Evolutionary conservation across 2,329 filamentous ascomycete genomes (phyloP), one percentile per base, ranked within the genome.

Genomic region (Mariannaea elegans): DNA sequence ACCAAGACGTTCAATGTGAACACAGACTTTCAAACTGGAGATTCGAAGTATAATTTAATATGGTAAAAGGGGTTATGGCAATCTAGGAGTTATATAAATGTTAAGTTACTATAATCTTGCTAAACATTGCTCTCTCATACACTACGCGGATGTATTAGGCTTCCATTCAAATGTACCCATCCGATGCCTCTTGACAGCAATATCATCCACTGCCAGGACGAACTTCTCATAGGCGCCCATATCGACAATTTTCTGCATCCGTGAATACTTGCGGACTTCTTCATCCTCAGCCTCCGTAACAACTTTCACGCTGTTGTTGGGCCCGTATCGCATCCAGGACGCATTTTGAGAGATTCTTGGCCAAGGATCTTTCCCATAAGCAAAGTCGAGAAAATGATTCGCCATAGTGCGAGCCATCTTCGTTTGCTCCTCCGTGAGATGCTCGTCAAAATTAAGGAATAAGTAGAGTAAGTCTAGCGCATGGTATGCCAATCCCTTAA

Each of bases 231-330:
- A 52, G 1, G 63, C 51, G 2, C 62, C 59, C 63, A 65, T 60
- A 2, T 47, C 55, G 3, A 62, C 24, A 16, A 65, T 58, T 38
- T 48, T 57, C 24, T 61, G 29, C 62, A 65, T 65, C 2, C 59
- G 44, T 7, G 49, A 21, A 14, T 65, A 65, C 2, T 27, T 53
- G 13, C 64, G 45, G 1, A 63, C 53, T 2, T 38, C 9, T 6
- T 65, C 62, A n/a, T 65, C 59, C 19, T 65, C 56, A 10, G 3
- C 34, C 10, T 65, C 64, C 1, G 62, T 63, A 0, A 58, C 47
- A 2, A 52, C 36, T 4, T 7, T 41, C 19, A 38, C 42, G 0
- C 12, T 56, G 16, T 46, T 56, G 2, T 61, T 18, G 1, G 59
- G 62, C 1, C 64, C 64, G 7, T 58, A 65, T 14, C 36, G 23